Percentiles rank a stretch among this genome's conserved stretches.
Conservation (phyloP, 495 filamentous ascomycete species). For the Penicillium waksmanii region DNA sequence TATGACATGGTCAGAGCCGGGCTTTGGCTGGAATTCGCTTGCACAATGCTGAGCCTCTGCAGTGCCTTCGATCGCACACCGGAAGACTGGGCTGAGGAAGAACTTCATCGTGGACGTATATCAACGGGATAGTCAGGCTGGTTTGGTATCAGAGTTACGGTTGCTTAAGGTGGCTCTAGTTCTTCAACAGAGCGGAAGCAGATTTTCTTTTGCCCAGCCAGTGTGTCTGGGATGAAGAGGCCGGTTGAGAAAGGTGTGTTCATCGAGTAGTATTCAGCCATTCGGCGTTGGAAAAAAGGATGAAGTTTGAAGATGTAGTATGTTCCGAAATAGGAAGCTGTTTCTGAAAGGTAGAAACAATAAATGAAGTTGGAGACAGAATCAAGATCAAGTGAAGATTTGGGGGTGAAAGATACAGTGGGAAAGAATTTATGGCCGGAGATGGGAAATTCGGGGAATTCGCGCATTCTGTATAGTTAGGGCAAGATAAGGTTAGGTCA, state of each 20-base stretch:
- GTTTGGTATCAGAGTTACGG: background rate
- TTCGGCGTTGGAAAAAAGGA: constrained; percentile 5
- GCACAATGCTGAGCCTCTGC: constrained; percentile 25
- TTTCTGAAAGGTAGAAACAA: background rate
- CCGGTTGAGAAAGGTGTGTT: background rate
- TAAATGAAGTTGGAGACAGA: no score
- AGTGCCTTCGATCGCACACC: constrained; percentile 20
- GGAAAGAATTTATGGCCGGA: no score
- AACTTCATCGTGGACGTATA: constrained; percentile 9
- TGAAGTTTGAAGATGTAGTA: background rate
- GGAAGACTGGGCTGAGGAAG: constrained; percentile 17
- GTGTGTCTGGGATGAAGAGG: background rate
- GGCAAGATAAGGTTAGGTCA: background rate
- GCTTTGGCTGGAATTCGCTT: background rate
- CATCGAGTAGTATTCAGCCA: constrained; percentile 6
- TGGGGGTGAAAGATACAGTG: no score
- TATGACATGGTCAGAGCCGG: constrained; percentile 11
- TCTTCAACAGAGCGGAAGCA: background rate
- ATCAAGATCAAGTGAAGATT: no score
- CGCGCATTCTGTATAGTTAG: background rate
- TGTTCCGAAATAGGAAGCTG: background rate
- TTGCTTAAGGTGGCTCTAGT: background rate
- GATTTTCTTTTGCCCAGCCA: constrained; percentile 2
- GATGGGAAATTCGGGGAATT: no score
- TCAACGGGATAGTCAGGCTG: background rate